Conservation (phyloP, 495 filamentous ascomycete species). For the Penicillium arizonense region DNA sequence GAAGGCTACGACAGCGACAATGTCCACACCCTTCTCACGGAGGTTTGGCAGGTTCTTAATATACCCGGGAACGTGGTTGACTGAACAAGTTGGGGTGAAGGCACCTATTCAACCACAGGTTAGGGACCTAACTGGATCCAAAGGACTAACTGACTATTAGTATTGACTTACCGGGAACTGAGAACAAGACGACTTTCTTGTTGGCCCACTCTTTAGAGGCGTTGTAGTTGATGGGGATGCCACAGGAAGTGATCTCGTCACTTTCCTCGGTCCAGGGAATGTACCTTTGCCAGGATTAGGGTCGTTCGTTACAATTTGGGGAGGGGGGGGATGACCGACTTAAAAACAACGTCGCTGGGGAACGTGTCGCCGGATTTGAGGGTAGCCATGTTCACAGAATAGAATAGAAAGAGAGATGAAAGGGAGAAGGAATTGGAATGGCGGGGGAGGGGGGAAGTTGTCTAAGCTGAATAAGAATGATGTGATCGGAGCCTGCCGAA, state of each 20-base stretch:
- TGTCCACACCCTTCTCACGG: constrained; percentile 79
- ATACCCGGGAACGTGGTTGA: constrained; percentile 80
- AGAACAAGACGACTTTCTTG: constrained; percentile 89
- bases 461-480: constrained; percentile 5
- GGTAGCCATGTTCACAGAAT: constrained; percentile 45
- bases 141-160: background rate
- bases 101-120: constrained; percentile 52
- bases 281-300: constrained; percentile 46
- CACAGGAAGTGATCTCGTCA: constrained; percentile 67
- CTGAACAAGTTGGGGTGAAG: constrained; percentile 92
- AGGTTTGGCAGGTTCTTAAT: constrained; percentile 69
- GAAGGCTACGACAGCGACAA: constrained; percentile 77
- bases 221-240: constrained; percentile 72
- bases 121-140: background rate
- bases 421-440: background rate
- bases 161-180: constrained; percentile 66
- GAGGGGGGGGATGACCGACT: constrained; percentile 39
- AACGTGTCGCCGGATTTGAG: constrained; percentile 80
- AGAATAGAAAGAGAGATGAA: constrained; percentile 31
- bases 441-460: background rate
- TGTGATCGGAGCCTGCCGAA: constrained; percentile 9
- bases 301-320: constrained; percentile 3
- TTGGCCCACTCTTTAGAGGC: constrained; percentile 79
- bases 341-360: constrained; percentile 72
- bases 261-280: constrained; percentile 67